These are phyloP conservation scores for Saussurea involucrata DNA, from an alignment of 129 eudicot species.

Conservation along the genomic window DNA sequence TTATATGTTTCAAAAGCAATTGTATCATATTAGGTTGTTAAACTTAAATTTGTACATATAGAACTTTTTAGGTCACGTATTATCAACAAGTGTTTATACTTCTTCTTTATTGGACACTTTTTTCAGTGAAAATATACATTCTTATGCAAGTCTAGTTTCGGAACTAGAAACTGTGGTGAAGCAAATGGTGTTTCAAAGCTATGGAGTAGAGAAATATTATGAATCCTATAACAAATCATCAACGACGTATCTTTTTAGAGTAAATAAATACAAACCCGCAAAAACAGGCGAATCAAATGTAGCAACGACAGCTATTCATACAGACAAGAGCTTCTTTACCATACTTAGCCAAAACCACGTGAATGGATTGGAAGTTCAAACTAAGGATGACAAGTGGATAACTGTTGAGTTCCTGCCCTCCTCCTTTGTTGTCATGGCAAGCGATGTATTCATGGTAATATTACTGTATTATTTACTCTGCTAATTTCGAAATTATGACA, in stretches of 20 bases:
- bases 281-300: background rate
- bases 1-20: too few species aligned
- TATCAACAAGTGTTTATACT: background rate
- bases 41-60: background rate
- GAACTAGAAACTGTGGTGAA: constrained; percentile 27
- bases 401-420: constrained; percentile 22
- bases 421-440: constrained; percentile 34
- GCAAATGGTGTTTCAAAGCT: constrained; percentile 16
- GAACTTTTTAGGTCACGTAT: background rate
- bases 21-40: background rate
- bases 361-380: constrained; percentile 20
- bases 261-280: constrained; percentile 10
- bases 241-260: constrained; percentile 25
- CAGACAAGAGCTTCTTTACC: constrained; percentile 33
- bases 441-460: constrained; percentile 19
- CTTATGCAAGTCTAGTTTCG: background rate
- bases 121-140: background rate
- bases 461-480: background rate
- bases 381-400: too few species aligned
- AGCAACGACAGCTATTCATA: constrained; percentile 21
- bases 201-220: constrained; percentile 25
- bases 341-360: constrained; percentile 33
- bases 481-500: background rate
- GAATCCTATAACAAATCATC: constrained; percentile 17
- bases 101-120: background rate